These are phyloP conservation scores for Candida boleticola DNA, from an alignment of 805 yeast genomes.

Conservation along the genomic window DNA sequence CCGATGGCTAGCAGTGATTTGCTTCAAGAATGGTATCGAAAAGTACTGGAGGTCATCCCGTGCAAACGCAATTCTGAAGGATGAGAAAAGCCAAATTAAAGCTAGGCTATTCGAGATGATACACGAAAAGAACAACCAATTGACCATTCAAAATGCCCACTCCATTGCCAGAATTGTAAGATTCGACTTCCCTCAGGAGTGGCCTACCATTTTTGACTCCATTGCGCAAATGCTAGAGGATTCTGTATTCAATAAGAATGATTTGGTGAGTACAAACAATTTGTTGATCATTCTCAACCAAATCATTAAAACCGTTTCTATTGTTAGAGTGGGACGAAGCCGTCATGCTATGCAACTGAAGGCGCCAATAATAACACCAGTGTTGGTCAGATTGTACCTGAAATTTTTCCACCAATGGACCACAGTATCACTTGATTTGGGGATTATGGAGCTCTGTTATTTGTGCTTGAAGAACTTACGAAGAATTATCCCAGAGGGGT, in stretches of 20 bases:
- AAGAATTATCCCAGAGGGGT: constrained; percentile 74
- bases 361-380: constrained; percentile 60
- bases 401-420: constrained; percentile 66
- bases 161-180: constrained; percentile 77
- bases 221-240: constrained; percentile 45
- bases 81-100: constrained; percentile 69
- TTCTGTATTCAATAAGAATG: constrained; percentile 38
- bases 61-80: constrained; percentile 47
- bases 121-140: constrained; percentile 69
- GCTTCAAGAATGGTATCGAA: constrained; percentile 85
- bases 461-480: constrained; percentile 71
- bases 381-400: constrained; percentile 58
- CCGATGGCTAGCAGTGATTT: constrained; percentile 85
- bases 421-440: constrained; percentile 39
- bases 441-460: constrained; percentile 72
- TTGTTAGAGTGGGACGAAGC: constrained; percentile 81
- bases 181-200: constrained; percentile 80
- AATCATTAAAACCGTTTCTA: constrained; percentile 67
- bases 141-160: constrained; percentile 81
- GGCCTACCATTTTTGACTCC: constrained; percentile 80
- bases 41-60: constrained; percentile 78
- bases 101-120: constrained; percentile 55
- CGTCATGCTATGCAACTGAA: constrained; percentile 74
- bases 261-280: constrained; percentile 58
- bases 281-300: constrained; percentile 69